These are phyloP conservation scores for Eutrema heterophyllum DNA, from an alignment of 345 rosid genomes.

Conservation along the genomic window DNA sequence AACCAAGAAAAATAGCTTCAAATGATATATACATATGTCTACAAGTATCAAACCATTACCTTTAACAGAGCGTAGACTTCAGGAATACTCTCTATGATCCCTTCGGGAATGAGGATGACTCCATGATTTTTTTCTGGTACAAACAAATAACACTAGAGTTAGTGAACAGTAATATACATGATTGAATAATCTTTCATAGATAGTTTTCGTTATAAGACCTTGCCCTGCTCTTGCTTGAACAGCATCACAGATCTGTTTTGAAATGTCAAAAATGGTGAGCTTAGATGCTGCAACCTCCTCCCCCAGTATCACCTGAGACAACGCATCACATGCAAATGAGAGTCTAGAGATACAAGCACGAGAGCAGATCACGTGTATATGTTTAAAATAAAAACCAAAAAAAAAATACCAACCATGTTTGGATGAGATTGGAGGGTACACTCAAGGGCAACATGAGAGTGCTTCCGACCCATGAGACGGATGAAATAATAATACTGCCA, in stretches of 20 bases:
- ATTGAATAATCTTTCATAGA: background rate
- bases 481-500: slow-evolving; percentile 94
- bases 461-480: slow-evolving; percentile 97
- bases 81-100: slow-evolving; percentile 95
- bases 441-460: slow-evolving; percentile 95
- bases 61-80: slow-evolving; percentile 90
- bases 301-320: slow-evolving; percentile 76
- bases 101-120: slow-evolving; percentile 96
- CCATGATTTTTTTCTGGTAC: slow-evolving; percentile 85
- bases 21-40: slow-evolving; percentile 3
- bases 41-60: slow-evolving; percentile 39
- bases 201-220: slow-evolving; percentile 42
- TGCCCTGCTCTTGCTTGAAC: slow-evolving; percentile 88
- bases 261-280: slow-evolving; percentile 89
- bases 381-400: background rate
- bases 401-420: slow-evolving; percentile 65
- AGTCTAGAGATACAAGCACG: background rate
- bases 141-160: slow-evolving; percentile 25
- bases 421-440: slow-evolving; percentile 99
- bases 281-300: slow-evolving; percentile 99
- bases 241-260: slow-evolving; percentile 92
- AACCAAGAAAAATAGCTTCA: background rate
- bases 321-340: slow-evolving; percentile 6
- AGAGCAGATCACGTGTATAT: background rate
- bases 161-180: slow-evolving; percentile 2